A percentile compares a stretch with the other conserved stretches of the same genome.
Evolutionary conservation across 23 red algal genomes (phyloP).

Genomic region (Gracilariopsis chorda): DNA sequence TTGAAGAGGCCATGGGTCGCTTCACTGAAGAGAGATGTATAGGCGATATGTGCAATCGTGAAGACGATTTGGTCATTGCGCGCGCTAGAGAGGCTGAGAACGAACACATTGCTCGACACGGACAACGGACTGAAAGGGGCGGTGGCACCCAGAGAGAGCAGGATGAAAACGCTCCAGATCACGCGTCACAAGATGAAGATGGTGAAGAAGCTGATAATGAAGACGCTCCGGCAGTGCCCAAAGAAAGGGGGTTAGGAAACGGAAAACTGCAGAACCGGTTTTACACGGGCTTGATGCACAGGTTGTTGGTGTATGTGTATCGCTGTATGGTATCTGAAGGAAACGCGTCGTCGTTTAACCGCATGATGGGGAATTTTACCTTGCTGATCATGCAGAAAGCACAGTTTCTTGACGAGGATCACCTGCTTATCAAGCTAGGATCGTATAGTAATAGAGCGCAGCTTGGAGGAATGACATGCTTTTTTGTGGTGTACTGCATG

Average conservation of each 20-base stretch:
- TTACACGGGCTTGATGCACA: constrained; percentile 79
- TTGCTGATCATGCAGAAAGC: constrained; percentile 70
- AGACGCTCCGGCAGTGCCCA: neutral
- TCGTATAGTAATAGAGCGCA: constrained; percentile 18
- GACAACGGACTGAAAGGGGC: neutral
- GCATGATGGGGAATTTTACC: constrained; percentile 44
- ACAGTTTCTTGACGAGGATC: constrained; percentile 77
- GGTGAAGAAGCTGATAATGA: neutral
- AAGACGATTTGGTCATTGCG: constrained; percentile 55
- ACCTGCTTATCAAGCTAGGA: constrained; percentile 69
- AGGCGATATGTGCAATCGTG: constrained; percentile 35
- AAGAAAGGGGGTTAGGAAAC: constrained; percentile 71
- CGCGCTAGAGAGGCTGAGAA: constrained; percentile 41
- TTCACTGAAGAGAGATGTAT: constrained; percentile 29
- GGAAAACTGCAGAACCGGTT: constrained; percentile 37
- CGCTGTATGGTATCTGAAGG: constrained; percentile 10
- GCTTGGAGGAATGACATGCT: constrained; percentile 23
- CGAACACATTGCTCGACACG: neutral
- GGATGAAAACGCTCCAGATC: neutral
- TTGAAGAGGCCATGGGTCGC: constrained; percentile 29
- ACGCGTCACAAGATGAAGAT: neutral
- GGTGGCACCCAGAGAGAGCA: neutral
- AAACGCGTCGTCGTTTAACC: constrained; percentile 32
- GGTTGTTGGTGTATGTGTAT: constrained; percentile 73
- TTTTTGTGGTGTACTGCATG: constrained; percentile 68